Conservation (phyloP, 2,329 filamentous ascomycete species). For the Didymella pinodella region DNA sequence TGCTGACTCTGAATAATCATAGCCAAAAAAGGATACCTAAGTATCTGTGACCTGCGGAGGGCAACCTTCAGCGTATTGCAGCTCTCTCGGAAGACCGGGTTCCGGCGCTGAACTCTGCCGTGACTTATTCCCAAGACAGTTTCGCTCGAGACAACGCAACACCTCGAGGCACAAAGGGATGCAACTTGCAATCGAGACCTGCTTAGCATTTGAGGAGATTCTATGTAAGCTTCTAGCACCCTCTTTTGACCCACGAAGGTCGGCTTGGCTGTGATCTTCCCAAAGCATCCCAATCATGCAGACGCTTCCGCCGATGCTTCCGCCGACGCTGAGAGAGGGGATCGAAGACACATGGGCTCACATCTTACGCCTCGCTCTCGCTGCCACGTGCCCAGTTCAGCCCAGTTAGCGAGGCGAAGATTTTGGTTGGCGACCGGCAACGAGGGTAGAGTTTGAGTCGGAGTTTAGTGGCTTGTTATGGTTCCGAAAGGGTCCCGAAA, state of each 20-base stretch:
- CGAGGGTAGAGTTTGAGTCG: neutral
- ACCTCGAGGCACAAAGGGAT: neutral
- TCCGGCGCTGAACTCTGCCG: neutral
- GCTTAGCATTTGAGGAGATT: neutral
- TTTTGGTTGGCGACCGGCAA: neutral
- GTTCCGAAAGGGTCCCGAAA: neutral
- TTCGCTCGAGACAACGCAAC: neutral
- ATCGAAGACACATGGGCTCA: neutral
- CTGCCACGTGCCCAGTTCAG: neutral
- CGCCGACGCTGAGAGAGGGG: neutral
- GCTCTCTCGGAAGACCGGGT: neutral
- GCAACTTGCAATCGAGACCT: neutral
- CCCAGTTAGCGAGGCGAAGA: neutral
- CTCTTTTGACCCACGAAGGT: neutral
- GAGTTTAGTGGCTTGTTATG: neutral
- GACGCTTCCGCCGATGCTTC: neutral
- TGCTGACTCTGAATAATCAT: neutral
- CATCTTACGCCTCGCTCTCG: neutral
- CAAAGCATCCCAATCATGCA: neutral
- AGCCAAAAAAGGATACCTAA: neutral
- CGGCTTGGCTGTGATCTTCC: neutral
- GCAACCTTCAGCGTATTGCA: slow-evolving; percentile 1
- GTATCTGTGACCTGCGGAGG: neutral
- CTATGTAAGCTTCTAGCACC: neutral
- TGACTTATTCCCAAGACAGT: neutral